phyloP scores from a whole-genome alignment of 1,284 basidiomycete genomes.

The Trametes hirsuta region DNA sequence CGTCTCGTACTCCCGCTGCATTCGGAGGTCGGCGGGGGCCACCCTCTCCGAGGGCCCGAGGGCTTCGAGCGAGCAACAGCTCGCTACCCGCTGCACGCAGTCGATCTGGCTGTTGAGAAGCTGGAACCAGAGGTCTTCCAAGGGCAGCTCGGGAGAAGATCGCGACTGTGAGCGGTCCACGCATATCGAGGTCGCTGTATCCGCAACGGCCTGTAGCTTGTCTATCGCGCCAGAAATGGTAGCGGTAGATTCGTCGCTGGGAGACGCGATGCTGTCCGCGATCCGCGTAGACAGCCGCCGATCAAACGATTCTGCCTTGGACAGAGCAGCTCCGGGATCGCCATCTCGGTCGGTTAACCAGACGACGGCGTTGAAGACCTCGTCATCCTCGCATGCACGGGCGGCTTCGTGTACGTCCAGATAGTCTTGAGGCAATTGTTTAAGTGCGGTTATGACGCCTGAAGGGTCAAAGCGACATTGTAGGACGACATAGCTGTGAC shows the following conservation, averaged over 20 bases:
- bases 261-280: constrained; percentile 43
- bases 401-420: constrained; percentile 67
- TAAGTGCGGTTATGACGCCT: constrained; percentile 69
- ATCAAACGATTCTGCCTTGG: constrained; percentile 66
- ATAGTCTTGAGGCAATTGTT: constrained; percentile 54
- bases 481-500: constrained; percentile 71
- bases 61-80: constrained; percentile 38
- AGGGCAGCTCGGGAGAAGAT: constrained; percentile 48
- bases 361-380: constrained; percentile 77
- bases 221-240: constrained; percentile 39
- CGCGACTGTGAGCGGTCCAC: constrained; percentile 58
- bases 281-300: constrained; percentile 57
- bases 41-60: constrained; percentile 25
- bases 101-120: constrained; percentile 83
- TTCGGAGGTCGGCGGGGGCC: constrained; percentile 25
- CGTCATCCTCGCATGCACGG: constrained; percentile 66
- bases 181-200: constrained; percentile 69
- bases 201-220: constrained; percentile 57
- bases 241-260: constrained; percentile 30
- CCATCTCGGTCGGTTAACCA: constrained; percentile 81
- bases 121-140: constrained; percentile 92
- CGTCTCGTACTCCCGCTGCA: constrained; percentile 35
- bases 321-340: constrained; percentile 66
- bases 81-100: constrained; percentile 73
- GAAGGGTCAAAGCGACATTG: constrained; percentile 74